phyloP scores from a whole-genome alignment of 2,329 filamentous ascomycete genomes.

The Ascochyta koolunga region DNA sequence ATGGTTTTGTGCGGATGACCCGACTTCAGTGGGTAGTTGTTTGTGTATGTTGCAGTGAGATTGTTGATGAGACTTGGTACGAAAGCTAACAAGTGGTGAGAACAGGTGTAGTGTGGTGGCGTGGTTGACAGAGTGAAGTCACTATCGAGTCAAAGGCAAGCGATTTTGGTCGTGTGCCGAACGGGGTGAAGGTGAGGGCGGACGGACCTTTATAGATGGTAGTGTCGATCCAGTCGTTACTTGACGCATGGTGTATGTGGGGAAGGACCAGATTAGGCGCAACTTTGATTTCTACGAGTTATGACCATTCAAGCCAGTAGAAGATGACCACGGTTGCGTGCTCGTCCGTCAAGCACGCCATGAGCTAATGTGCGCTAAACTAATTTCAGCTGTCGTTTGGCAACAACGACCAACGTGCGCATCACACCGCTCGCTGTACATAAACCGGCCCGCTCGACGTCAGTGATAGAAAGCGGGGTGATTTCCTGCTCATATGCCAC shows the following conservation, averaged over 20 bases:
- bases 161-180: conserved; percentile 5
- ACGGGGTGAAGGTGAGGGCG: conserved; percentile 17
- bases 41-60: too few species aligned
- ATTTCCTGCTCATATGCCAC: background rate
- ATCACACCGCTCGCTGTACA: conserved; percentile 2
- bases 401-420: conserved; percentile 4
- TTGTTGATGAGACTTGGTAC: background rate
- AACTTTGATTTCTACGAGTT: conserved; percentile 6
- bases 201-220: conserved; percentile 22
- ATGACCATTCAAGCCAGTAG: conserved; percentile 2
- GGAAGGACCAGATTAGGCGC: conserved; percentile 20
- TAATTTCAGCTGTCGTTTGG: background rate
- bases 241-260: conserved; percentile 27
- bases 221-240: conserved; percentile 13
- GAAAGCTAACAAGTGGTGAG: background rate
- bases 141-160: background rate
- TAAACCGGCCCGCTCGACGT: conserved; percentile 5
- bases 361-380: conserved; percentile 5
- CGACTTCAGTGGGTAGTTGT: background rate
- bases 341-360: conserved; percentile 11
- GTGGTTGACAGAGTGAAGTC: background rate
- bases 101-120: background rate
- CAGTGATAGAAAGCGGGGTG: background rate
- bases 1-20: conserved; percentile 16
- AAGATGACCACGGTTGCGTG: conserved; percentile 12